These are phyloP conservation scores for Periconia sp. DNA, from an alignment of 2,329 filamentous ascomycete genomes.

Conservation along the genomic window DNA sequence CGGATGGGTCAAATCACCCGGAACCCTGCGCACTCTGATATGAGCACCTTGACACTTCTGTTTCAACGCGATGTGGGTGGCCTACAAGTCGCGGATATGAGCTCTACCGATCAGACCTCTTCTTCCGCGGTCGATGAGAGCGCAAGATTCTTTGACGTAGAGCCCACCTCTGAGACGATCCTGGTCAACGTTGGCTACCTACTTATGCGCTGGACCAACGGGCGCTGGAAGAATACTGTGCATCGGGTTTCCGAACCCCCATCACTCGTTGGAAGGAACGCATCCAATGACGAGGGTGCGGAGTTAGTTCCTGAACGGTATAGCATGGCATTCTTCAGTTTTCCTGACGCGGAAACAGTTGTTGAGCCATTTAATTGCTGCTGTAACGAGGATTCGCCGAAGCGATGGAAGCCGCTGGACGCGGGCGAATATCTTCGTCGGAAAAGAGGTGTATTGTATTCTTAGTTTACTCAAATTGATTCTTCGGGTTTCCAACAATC, in stretches of 20 bases:
- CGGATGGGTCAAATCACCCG: neutral
- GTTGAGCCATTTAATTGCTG: constrained; percentile 3
- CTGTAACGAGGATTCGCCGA: constrained; percentile 2
- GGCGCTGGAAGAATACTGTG: constrained; percentile 1
- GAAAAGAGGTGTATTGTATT: neutral
- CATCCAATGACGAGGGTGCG: too few species aligned
- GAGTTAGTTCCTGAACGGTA: constrained; percentile 4
- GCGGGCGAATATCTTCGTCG: neutral
- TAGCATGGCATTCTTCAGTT: constrained; percentile 9
- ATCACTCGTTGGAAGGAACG: neutral
- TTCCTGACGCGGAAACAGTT: constrained; percentile 5
- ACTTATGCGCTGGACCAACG: constrained; percentile 6
- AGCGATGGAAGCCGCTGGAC: constrained; percentile 2
- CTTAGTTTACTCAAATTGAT: too few species aligned
- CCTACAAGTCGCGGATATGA: constrained; percentile 6
- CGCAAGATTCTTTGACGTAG: constrained; percentile 1
- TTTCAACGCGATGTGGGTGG: constrained; percentile 2
- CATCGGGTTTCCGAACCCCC: neutral
- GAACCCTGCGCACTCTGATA: neutral
- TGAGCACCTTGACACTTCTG: neutral
- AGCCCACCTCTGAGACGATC: neutral
- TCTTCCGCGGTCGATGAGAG: neutral
- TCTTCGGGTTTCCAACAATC: too few species aligned
- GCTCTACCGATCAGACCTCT: constrained; percentile 1
- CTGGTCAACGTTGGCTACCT: constrained; percentile 4